phyloP scores from a whole-genome alignment of 116 monocot species.

The Posidonia oceanica region DNA sequence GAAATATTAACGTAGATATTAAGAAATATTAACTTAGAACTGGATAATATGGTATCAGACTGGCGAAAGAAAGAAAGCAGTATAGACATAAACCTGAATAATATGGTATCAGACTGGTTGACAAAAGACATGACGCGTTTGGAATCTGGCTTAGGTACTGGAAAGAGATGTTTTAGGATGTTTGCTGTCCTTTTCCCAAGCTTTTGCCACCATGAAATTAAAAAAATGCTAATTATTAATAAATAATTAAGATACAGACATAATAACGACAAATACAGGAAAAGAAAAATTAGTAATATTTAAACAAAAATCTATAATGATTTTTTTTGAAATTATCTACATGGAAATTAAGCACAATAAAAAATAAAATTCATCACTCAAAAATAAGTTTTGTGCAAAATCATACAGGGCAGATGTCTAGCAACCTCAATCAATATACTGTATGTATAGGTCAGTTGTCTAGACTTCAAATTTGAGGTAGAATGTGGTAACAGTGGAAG shows the following conservation, averaged over 20 bases:
- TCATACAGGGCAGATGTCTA: too few relatives aligned
- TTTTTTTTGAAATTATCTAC: too few relatives aligned
- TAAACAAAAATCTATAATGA: not conserved
- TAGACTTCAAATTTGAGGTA: too few relatives aligned
- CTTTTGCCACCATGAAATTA: constrained; percentile 19
- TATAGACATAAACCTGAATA: constrained; percentile 54
- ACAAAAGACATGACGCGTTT: constrained; percentile 83
- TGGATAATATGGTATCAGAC: too few relatives aligned
- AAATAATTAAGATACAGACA: not conserved
- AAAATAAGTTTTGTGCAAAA: too few relatives aligned
- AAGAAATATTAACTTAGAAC: not conserved
- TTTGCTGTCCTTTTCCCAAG: constrained; percentile 76
- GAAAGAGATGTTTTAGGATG: constrained; percentile 90
- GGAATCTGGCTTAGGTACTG: constrained; percentile 88
- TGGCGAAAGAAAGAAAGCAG: not conserved
- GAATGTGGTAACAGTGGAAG: too few relatives aligned
- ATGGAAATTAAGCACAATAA: too few relatives aligned
- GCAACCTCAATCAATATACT: too few relatives aligned
- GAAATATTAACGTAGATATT: not conserved
- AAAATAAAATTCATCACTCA: too few relatives aligned
- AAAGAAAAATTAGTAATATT: not conserved
- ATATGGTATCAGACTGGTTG: constrained; percentile 73
- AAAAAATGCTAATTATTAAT: not conserved
- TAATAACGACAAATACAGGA: not conserved
- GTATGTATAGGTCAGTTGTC: too few relatives aligned